These are phyloP conservation scores for Fomes fomentarius DNA, from an alignment of 1,284 basidiomycete genomes.

Conservation along the genomic window DNA sequence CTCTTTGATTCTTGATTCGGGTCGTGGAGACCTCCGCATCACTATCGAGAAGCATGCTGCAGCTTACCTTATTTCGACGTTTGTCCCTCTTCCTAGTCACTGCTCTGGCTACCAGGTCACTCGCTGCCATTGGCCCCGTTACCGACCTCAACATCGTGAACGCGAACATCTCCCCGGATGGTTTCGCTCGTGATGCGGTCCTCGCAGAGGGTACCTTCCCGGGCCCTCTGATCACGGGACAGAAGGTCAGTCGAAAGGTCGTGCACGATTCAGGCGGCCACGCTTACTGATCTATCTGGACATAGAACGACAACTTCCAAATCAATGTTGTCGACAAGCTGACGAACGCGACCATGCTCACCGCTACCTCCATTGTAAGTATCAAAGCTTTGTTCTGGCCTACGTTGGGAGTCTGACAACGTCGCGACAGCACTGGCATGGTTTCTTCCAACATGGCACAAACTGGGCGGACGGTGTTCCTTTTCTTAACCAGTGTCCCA, in stretches of 20 bases:
- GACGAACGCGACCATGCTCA: conserved; percentile 36
- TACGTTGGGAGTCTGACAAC: conserved; percentile 15
- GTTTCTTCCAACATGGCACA: conserved; percentile 33
- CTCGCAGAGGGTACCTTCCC: conserved; percentile 34
- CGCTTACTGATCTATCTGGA: conserved; percentile 25
- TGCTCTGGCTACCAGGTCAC: neutral
- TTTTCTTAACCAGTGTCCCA: conserved; percentile 50
- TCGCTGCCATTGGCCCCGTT: conserved; percentile 26
- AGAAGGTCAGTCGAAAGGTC: conserved; percentile 24
- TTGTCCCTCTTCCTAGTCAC: neutral
- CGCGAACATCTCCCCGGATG: conserved; percentile 29
- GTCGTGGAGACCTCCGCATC: neutral
- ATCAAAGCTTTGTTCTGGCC: conserved; percentile 16
- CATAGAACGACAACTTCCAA: conserved; percentile 30
- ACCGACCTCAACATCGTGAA: conserved; percentile 30
- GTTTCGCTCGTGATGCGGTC: conserved; percentile 27
- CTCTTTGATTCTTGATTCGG: too few species aligned
- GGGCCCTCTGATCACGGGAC: conserved; percentile 32
- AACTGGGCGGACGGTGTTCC: conserved; percentile 30
- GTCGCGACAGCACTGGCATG: conserved; percentile 40
- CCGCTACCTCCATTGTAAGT: conserved; percentile 37
- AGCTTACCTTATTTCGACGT: neutral
- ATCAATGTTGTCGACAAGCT: conserved; percentile 40
- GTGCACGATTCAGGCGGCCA: conserved; percentile 20
- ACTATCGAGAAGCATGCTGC: neutral